Evolutionary conservation across 228 moss, liverwort and hornwort species (phyloP), one percentile per base, ranked within the genome.

Genomic region (Sphagnum fallax): DNA sequence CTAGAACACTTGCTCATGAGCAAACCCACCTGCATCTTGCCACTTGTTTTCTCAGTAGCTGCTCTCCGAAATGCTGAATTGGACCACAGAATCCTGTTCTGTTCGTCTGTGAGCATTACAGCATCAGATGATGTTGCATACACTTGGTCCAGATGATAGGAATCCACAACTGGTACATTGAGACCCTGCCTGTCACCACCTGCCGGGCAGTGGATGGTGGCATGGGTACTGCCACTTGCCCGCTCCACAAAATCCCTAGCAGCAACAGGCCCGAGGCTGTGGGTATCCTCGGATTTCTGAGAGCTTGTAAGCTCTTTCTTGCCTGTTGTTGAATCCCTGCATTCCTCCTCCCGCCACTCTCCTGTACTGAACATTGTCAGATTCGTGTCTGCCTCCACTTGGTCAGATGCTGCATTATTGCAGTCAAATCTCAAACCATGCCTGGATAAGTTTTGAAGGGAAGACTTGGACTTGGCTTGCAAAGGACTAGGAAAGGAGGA

Each of bases 41-140:
- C 87, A 58, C 75, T 74, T 61, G 69, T 85, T 49, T 79, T 83
- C 61, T 92, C 90, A n/a, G 80, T 70, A 50, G 86, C 79, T 4
- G 85, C 74, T 73, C 89, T 76, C 18, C 70, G 81, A 52, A 84
- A 91, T 4, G 86, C 89, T 4, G 78, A 73, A 62, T 96, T 96
- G 4, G 77, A 72, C 92, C 92, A 96, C 71, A 96, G 64, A 0
- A 84, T 72, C 16, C 71, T 71, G 6, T 80, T 83, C n/a, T 64
- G 52, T 52, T 83, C 83, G 62, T 89, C 85, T 0, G 81, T 81
- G 4, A 96, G 73, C 76, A 96, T 88, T 47, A 91, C 78, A 0
- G 92, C 86, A 60, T 96, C 92, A 3, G 84, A 81, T 1, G 88
- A 89, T 2, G 71, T 75, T 16, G 77, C 83, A 63, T 96, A 89